A percentile compares a stretch with the other conserved stretches of the same genome.
These are phyloP conservation scores for Peniophora sp. DNA, from an alignment of 1,284 basidiomycete genomes.

Conservation along the genomic window DNA sequence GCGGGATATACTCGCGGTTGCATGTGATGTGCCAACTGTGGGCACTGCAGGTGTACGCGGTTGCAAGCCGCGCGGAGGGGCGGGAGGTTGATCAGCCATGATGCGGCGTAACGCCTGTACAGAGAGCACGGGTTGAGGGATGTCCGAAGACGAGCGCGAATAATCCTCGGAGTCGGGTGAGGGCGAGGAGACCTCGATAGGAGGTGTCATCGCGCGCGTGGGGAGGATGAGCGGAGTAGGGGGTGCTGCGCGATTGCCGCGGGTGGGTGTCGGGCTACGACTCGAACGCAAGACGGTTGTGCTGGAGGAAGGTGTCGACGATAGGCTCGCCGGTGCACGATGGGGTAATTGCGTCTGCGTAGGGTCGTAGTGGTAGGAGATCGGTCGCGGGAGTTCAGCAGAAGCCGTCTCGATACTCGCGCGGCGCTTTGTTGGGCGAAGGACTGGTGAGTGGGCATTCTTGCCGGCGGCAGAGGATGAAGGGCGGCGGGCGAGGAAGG, in stretches of 20 bases:
- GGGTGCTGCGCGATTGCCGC: slow-evolving; percentile 12
- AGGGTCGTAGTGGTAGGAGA: slow-evolving; percentile 4
- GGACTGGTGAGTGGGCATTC: slow-evolving; percentile 1
- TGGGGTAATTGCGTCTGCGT: slow-evolving; percentile 8
- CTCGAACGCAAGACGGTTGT: slow-evolving; percentile 1
- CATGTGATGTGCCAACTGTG: slow-evolving; percentile 50
- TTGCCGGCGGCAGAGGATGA: slow-evolving; percentile 8
- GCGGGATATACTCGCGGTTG: slow-evolving; percentile 67
- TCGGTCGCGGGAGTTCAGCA: background rate
- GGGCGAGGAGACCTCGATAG: slow-evolving; percentile 40
- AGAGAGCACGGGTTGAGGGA: slow-evolving; percentile 35
- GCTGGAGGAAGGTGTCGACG: slow-evolving; percentile 4
- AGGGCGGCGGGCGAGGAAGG: slow-evolving; percentile 30
- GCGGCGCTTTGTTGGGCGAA: slow-evolving; percentile 1
- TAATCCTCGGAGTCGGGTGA: slow-evolving; percentile 31
- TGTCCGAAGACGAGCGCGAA: slow-evolving; percentile 30
- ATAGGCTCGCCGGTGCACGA: slow-evolving; percentile 4
- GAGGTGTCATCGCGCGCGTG: slow-evolving; percentile 39
- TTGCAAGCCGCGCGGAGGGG: slow-evolving; percentile 20
- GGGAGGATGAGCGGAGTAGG: slow-evolving; percentile 15
- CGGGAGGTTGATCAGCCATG: slow-evolving; percentile 45
- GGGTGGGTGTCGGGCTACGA: slow-evolving; percentile 30
- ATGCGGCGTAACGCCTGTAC: slow-evolving; percentile 62
- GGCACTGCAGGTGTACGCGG: slow-evolving; percentile 43
- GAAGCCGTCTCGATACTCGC: background rate